phyloP scores from a whole-genome alignment of 108 stramenopile genomes.

The Chaetoceros tenuissimus region DNA sequence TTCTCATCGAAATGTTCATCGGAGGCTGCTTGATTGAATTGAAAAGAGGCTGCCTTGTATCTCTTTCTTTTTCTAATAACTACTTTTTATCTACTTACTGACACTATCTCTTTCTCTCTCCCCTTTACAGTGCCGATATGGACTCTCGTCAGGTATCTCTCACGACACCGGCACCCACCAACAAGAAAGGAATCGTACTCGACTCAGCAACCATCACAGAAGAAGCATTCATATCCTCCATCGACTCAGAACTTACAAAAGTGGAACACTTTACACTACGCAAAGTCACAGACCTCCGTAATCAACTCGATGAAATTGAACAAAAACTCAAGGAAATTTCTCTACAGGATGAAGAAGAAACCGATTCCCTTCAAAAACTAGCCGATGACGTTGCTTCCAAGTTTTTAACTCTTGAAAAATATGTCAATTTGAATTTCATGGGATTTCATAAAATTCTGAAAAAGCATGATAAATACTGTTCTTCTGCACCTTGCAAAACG shows the following conservation, averaged over 20 bases:
- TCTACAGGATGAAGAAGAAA: constrained; percentile 13
- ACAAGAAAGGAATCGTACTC: constrained; percentile 54
- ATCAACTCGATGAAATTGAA: constrained; percentile 37
- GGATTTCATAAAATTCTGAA: constrained; percentile 98
- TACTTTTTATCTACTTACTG: too few relatives aligned
- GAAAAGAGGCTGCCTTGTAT: too few relatives aligned
- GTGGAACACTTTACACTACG: constrained; percentile 81
- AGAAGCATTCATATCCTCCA: constrained; percentile 71
- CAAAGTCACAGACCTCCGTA: constrained; percentile 60
- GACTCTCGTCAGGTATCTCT: constrained; percentile 67
- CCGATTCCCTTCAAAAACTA: constrained; percentile 16
- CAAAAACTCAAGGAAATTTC: constrained; percentile 12
- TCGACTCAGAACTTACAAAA: constrained; percentile 82
- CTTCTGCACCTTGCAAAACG: constrained; percentile 74
- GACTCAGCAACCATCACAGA: constrained; percentile 56
- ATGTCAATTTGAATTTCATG: constrained; percentile 96
- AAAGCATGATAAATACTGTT: constrained; percentile 93
- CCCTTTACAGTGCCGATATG: constrained; percentile 41
- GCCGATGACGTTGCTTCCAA: constrained; percentile 63
- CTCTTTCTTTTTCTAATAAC: too few relatives aligned
- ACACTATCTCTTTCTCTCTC: background rate
- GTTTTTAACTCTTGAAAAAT: constrained; percentile 89
- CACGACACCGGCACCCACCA: constrained; percentile 82
- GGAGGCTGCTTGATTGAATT: too few relatives aligned
- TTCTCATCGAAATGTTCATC: too few relatives aligned